Percentiles rank a stretch among this genome's conserved stretches.
phyloP scores from a whole-genome alignment of 2,329 filamentous ascomycete species.

The Curvularia sp. region DNA sequence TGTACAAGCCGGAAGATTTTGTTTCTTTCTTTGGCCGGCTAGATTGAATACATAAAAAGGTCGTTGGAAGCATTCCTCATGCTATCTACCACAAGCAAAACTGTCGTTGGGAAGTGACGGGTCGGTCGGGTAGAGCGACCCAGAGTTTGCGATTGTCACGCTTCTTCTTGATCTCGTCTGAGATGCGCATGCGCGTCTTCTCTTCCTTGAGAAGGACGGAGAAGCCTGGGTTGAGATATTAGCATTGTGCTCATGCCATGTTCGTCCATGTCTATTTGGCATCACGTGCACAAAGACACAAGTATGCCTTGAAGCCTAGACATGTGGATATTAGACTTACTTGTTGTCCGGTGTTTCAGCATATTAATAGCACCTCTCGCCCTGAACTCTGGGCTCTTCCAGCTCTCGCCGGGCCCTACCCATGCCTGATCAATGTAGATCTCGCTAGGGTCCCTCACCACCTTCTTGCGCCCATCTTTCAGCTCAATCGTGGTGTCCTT shows the following conservation, averaged over 20 bases:
- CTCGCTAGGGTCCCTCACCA: constrained; percentile 75
- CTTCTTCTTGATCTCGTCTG: constrained; percentile 79
- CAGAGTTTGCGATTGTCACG: constrained; percentile 78
- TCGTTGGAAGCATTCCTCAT: background rate
- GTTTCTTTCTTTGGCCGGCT: background rate
- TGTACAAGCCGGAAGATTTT: constrained; percentile 20
- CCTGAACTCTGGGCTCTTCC: constrained; percentile 69
- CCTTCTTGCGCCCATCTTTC: constrained; percentile 76
- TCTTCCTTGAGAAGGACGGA: constrained; percentile 91
- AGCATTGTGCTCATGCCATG: constrained; percentile 35
- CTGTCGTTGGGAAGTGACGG: constrained; percentile 81
- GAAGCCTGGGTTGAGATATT: constrained; percentile 63
- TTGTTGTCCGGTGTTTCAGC: constrained; percentile 75
- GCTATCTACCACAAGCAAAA: constrained; percentile 83
- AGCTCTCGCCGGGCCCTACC: constrained; percentile 73
- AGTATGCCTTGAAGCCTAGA: background rate
- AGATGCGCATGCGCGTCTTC: constrained; percentile 81
- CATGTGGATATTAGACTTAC: constrained; percentile 58
- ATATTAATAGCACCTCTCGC: constrained; percentile 75
- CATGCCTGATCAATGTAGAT: constrained; percentile 94
- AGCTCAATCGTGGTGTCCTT: constrained; percentile 68
- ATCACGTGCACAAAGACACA: background rate
- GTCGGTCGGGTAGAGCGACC: constrained; percentile 86
- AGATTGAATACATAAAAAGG: constrained; percentile 12
- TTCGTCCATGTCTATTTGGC: background rate